Evolutionary conservation across 2,329 filamentous ascomycete genomes (phyloP).

Genomic region (Monilinia fructicola): DNA sequence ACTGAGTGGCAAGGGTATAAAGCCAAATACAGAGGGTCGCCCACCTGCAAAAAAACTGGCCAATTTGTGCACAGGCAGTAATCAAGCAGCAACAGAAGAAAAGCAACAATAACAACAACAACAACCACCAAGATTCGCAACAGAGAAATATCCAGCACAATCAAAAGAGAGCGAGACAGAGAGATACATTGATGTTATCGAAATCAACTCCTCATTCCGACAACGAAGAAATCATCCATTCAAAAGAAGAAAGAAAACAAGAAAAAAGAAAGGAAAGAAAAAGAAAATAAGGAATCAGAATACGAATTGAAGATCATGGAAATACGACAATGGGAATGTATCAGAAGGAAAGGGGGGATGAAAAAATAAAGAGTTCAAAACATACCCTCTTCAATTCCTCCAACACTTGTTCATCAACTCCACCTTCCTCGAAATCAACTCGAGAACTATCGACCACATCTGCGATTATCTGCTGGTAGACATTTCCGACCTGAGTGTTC

Average conservation of each 20-base stretch:
- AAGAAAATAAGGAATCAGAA: constrained; percentile 1
- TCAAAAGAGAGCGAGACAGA: background rate
- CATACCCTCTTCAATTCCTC: constrained; percentile 86
- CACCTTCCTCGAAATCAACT: constrained; percentile 95
- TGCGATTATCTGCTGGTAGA: constrained; percentile 76
- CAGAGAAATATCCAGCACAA: constrained; percentile 7
- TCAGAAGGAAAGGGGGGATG: background rate
- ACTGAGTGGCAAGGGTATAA: constrained; percentile 37
- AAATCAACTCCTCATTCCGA: background rate
- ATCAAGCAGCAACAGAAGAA: constrained; percentile 12
- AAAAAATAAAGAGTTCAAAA: constrained; percentile 31
- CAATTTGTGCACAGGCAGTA: constrained; percentile 30
- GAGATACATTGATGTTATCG: background rate
- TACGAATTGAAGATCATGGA: constrained; percentile 9
- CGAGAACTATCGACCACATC: constrained; percentile 90
- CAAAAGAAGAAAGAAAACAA: constrained; percentile 17
- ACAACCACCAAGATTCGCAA: constrained; percentile 4
- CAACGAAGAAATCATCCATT: background rate
- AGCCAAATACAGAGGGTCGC: constrained; percentile 41
- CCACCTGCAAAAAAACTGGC: constrained; percentile 35
- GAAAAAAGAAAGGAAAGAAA: constrained; percentile 7
- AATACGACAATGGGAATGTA: constrained; percentile 10
- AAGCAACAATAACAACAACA: background rate
- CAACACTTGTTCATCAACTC: constrained; percentile 82
- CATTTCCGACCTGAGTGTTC: constrained; percentile 54